phyloP scores from a whole-genome alignment of 495 filamentous ascomycete species.

The Aspergillus coremiiformis region DNA sequence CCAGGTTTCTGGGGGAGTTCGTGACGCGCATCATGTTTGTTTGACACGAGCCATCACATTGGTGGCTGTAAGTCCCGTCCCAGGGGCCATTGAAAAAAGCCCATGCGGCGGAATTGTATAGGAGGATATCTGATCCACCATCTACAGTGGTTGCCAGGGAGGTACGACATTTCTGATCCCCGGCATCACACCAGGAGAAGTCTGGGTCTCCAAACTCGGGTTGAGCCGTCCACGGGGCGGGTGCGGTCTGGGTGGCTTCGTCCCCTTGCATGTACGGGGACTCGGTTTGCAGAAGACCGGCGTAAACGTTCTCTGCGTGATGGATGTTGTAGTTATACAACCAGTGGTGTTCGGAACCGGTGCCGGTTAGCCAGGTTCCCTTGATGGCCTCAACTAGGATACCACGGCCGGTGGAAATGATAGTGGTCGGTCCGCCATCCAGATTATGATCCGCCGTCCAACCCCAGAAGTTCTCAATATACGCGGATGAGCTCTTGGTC shows the following conservation, averaged over 20 bases:
- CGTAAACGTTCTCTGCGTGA: constrained; percentile 41
- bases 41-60: constrained; percentile 37
- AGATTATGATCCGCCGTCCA: constrained; percentile 55
- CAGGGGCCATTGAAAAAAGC: constrained; percentile 40
- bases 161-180: constrained; percentile 35
- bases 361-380: constrained; percentile 37
- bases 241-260: constrained; percentile 27
- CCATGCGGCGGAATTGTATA: constrained; percentile 50
- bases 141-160: constrained; percentile 30
- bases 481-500: constrained; percentile 41
- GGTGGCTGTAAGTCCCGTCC: constrained; percentile 27
- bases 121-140: constrained; percentile 41
- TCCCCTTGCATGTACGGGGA: constrained; percentile 42
- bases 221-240: constrained; percentile 36
- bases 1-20: constrained; percentile 23
- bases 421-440: constrained; percentile 25
- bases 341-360: constrained; percentile 42
- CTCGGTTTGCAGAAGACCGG: constrained; percentile 38
- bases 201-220: constrained; percentile 37
- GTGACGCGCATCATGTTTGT: constrained; percentile 36
- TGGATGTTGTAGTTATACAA: constrained; percentile 46
- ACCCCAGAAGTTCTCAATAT: constrained; percentile 55
- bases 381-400: constrained; percentile 41
- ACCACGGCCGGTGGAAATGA: constrained; percentile 45
- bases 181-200: constrained; percentile 29